These are phyloP conservation scores for Auricularia sp. DNA, from an alignment of 768 basidiomycete species.

Conservation along the genomic window DNA sequence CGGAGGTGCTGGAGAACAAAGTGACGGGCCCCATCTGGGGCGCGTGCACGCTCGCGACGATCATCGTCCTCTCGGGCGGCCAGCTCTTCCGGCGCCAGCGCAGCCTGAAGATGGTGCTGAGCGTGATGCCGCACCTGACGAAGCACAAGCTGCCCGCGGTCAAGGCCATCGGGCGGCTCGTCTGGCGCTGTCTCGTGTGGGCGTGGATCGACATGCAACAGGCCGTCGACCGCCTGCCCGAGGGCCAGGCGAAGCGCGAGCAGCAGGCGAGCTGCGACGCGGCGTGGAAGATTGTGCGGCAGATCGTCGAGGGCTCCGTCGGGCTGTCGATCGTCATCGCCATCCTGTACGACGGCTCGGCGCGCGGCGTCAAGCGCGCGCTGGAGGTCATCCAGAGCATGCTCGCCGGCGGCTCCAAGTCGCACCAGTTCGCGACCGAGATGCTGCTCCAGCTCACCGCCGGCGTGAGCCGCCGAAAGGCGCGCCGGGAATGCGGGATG, in stretches of 20 bases:
- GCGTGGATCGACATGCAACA: slow-evolving; percentile 35
- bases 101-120: slow-evolving; percentile 33
- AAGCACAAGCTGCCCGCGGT: slow-evolving; percentile 56
- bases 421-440: slow-evolving; percentile 47
- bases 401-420: slow-evolving; percentile 40
- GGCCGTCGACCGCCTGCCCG: slow-evolving; percentile 9
- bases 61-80: slow-evolving; percentile 55
- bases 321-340: slow-evolving; percentile 50
- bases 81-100: slow-evolving; percentile 32
- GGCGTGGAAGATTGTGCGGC: slow-evolving; percentile 40
- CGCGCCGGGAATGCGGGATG: slow-evolving; percentile 33
- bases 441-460: slow-evolving; percentile 28
- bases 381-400: slow-evolving; percentile 46
- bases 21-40: slow-evolving; percentile 62
- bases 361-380: slow-evolving; percentile 29
- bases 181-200: slow-evolving; percentile 59
- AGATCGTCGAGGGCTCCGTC: slow-evolving; percentile 48
- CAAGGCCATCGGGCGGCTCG: slow-evolving; percentile 47
- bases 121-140: slow-evolving; percentile 45
- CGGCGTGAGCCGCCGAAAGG: slow-evolving; percentile 11
- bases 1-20: neutral
- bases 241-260: neutral
- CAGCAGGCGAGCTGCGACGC: slow-evolving; percentile 29
- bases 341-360: slow-evolving; percentile 32
- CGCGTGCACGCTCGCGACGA: slow-evolving; percentile 51